These are phyloP conservation scores for Fusarium sp. DNA, from an alignment of 2,329 filamentous ascomycete species.

Conservation along the genomic window DNA sequence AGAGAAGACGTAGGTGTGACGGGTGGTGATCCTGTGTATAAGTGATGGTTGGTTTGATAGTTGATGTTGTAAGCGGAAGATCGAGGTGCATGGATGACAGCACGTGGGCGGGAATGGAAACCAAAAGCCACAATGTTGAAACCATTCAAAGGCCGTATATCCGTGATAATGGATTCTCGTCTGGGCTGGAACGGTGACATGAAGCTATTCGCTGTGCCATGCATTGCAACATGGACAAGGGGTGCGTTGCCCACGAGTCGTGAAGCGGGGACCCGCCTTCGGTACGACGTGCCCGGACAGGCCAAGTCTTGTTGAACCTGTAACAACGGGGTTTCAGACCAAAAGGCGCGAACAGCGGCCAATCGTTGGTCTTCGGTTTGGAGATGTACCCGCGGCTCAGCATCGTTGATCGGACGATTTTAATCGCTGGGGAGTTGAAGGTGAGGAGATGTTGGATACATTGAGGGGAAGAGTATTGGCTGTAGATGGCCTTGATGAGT, in stretches of 20 bases:
- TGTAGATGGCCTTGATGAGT: neutral
- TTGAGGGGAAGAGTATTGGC: neutral
- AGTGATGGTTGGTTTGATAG: conserved; percentile 2
- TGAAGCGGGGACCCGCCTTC: conserved; percentile 13
- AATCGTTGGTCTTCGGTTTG: conserved; percentile 15
- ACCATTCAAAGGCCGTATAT: neutral
- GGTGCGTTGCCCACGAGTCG: conserved; percentile 9
- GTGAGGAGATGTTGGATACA: neutral
- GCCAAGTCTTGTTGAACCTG: conserved; percentile 41
- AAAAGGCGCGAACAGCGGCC: conserved; percentile 12
- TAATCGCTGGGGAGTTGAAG: neutral
- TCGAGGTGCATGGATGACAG: neutral
- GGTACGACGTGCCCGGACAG: conserved; percentile 34
- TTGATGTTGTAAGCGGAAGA: neutral
- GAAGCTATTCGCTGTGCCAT: neutral
- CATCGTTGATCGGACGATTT: conserved; percentile 9
- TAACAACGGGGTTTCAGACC: conserved; percentile 44
- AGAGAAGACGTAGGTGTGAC: conserved; percentile 33
- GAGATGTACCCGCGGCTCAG: conserved; percentile 1
- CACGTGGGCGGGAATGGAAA: neutral
- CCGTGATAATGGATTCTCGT: neutral
- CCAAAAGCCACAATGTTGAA: neutral
- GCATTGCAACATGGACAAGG: neutral
- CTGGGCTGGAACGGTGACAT: neutral
- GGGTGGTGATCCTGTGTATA: neutral